A percentile compares a stretch with the other conserved stretches of the same genome.
Evolutionary conservation across 148 eudicot species (phyloP).

Genomic region (Vaccinium darrowii): DNA sequence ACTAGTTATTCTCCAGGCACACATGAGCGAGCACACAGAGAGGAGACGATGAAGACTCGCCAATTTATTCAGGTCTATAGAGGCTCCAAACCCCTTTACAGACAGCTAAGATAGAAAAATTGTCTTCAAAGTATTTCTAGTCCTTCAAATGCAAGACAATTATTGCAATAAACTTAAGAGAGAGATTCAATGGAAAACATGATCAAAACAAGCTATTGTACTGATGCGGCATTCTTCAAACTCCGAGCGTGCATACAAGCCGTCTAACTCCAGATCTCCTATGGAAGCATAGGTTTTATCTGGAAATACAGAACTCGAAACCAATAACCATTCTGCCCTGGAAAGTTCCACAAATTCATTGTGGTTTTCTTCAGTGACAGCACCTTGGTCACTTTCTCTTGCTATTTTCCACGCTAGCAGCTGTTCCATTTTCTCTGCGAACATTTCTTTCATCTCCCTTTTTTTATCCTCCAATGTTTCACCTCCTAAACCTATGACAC

Average conservation of each 20-base stretch:
- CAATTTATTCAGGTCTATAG: neutral
- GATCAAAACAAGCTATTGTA: neutral
- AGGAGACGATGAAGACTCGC: too few relatives aligned
- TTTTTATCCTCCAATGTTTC: neutral
- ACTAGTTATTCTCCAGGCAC: too few relatives aligned
- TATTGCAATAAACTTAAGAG: neutral
- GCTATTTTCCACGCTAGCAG: neutral
- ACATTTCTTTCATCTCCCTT: neutral
- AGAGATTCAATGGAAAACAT: neutral
- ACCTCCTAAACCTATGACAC: neutral
- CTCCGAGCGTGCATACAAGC: neutral
- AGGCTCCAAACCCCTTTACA: neutral
- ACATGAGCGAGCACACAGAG: too few relatives aligned
- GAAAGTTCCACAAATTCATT: neutral
- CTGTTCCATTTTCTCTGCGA: neutral
- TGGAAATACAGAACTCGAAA: neutral
- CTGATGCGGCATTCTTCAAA: slow-evolving; percentile 5
- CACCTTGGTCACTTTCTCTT: neutral
- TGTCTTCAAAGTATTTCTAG: neutral
- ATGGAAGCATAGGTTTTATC: neutral
- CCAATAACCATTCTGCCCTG: neutral
- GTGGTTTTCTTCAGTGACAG: neutral
- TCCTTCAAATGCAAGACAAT: neutral
- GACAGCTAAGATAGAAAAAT: neutral
- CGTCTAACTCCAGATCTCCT: too few relatives aligned